These are phyloP conservation scores for Magnaporthiopsis incrustans DNA, from an alignment of 2,329 filamentous ascomycete genomes.

Conservation along the genomic window DNA sequence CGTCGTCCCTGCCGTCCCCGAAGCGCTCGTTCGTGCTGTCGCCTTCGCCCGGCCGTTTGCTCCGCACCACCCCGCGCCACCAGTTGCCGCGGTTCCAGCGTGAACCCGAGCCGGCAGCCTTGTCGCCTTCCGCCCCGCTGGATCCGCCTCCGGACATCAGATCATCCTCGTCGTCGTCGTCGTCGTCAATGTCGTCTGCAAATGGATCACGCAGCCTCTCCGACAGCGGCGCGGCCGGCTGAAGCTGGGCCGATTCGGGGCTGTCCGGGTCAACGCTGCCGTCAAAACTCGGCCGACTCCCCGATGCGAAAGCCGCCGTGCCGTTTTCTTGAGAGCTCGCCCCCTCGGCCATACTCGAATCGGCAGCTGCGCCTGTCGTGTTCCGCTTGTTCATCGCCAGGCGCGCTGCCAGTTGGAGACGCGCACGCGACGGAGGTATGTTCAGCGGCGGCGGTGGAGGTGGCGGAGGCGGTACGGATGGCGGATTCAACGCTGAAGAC, in stretches of 20 bases:
- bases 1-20: conserved; percentile 28
- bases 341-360: conserved; percentile 24
- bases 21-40: conserved; percentile 20
- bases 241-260: conserved; percentile 8
- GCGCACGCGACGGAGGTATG: conserved; percentile 76
- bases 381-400: conserved; percentile 68
- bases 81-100: conserved; percentile 27
- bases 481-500: conserved; percentile 43
- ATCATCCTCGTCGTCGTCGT: conserved; percentile 26
- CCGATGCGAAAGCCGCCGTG: conserved; percentile 12
- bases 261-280: conserved; percentile 5
- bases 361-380: conserved; percentile 32
- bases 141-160: neutral
- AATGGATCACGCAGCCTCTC: conserved; percentile 41
- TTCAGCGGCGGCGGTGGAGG: conserved; percentile 74
- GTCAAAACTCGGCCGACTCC: neutral
- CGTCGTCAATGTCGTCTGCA: conserved; percentile 48
- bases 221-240: conserved; percentile 11
- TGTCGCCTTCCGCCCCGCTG: neutral
- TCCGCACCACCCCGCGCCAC: conserved; percentile 26
- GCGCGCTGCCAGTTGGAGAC: conserved; percentile 82
- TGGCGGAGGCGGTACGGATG: conserved; percentile 50
- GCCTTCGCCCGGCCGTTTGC: conserved; percentile 9
- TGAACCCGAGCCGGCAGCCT: conserved; percentile 8
- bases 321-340: conserved; percentile 28